These are phyloP conservation scores for Fusarium scirpi DNA, from an alignment of 2,329 filamentous ascomycete species.

Conservation along the genomic window DNA sequence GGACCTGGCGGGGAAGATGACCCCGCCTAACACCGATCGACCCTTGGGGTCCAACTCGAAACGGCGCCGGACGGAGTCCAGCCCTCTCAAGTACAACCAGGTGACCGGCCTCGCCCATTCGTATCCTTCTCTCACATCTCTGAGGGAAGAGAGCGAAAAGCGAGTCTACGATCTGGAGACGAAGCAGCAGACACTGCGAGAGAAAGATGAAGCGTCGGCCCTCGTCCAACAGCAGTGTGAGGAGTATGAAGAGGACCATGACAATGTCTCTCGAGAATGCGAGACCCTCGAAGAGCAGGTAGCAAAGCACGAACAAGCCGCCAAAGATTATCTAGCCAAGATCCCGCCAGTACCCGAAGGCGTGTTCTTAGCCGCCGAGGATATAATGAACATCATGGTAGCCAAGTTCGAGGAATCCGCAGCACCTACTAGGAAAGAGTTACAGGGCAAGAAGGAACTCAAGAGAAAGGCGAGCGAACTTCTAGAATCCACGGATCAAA, in stretches of 20 bases:
- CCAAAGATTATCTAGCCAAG: not conserved
- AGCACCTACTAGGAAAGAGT: not conserved
- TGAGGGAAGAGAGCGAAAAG: not conserved
- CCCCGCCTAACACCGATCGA: not conserved
- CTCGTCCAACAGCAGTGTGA: not conserved
- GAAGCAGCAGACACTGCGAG: not conserved
- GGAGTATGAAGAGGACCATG: not conserved
- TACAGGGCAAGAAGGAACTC: not conserved
- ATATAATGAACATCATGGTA: not conserved
- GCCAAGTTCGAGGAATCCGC: not conserved
- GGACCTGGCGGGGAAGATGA: not conserved
- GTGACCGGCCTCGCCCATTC: accelerated
- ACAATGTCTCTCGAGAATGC: not conserved
- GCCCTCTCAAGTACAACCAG: accelerated
- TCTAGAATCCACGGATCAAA: not conserved
- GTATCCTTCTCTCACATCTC: not conserved
- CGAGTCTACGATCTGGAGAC: not conserved
- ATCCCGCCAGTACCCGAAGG: not conserved
- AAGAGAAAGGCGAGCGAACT: not conserved
- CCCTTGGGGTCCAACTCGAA: not conserved
- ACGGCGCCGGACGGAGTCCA: not conserved
- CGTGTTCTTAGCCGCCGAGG: not conserved
- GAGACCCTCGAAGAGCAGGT: not conserved
- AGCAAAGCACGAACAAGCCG: not conserved
- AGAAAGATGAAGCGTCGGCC: not conserved